These are phyloP conservation scores for Marchantia paleacea DNA, from an alignment of 225 moss, liverwort and hornwort genomes.

Conservation along the genomic window DNA sequence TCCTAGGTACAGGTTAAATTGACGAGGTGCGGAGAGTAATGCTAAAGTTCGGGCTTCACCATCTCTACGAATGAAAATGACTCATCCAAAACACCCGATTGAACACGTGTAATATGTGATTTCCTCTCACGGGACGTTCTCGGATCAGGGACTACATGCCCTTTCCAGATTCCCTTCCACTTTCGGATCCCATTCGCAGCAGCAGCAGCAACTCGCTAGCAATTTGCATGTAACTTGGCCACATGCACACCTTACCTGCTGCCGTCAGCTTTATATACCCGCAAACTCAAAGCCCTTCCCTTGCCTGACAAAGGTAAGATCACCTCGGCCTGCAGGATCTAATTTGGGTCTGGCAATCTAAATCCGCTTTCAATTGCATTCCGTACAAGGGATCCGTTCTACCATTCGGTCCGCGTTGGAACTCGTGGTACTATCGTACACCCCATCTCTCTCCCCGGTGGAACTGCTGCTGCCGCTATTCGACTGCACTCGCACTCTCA, in stretches of 20 bases:
- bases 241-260: slow-evolving; percentile 3
- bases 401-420: background rate
- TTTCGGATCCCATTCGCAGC: background rate
- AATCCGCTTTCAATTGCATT: slow-evolving; percentile 22
- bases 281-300: background rate
- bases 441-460: background rate
- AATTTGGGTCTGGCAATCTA: slow-evolving; percentile 4
- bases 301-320: background rate
- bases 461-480: background rate
- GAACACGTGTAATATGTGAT: background rate
- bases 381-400: slow-evolving; percentile 13
- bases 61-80: background rate
- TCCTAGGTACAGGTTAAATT: background rate
- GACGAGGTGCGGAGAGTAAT: background rate
- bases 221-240: background rate
- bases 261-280: slow-evolving; percentile 6
- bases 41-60: too few species aligned
- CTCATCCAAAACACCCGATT: background rate
- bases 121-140: background rate
- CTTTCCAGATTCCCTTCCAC: background rate
- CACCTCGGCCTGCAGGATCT: background rate
- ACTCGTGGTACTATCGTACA: background rate
- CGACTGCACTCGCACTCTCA: background rate
- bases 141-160: background rate
- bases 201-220: background rate